Evolutionary conservation across 2,329 filamentous ascomycete species (phyloP), one percentile per base, ranked within the genome.

Genomic region (Cercospora sp.): DNA sequence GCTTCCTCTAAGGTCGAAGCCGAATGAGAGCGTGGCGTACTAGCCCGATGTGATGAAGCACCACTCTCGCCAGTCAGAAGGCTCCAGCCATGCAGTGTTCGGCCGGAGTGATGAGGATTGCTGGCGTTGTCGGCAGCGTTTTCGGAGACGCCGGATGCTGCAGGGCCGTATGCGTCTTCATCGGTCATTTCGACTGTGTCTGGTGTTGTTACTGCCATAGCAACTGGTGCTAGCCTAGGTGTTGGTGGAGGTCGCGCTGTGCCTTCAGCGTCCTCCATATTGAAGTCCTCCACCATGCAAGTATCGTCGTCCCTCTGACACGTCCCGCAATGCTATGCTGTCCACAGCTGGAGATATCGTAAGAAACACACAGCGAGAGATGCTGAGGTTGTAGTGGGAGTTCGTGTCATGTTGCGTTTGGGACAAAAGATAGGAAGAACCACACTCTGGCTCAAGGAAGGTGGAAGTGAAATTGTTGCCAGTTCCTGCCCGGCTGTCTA

Each of bases 401-500:
- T 28, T 55, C 23, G 20, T 28, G 48, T 28, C 5, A 55, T 55
- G 20, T 26, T 55, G 48, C 48, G 13, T 4, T 13, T 28, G 48
- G 48, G 13, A 55, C 23, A 8, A 16, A 30, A 55, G 23, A 55
- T 12, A n/a, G 40, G 16, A 40, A 48, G 16, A 33, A 13, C 48
- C 18, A 9, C 9, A 42, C 18, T 36, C 40, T 23, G 28, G 31
- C 16, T 55, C 20, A 31, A 18, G 23, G 53, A 64, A 65, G 28
- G 28, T 36, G 33, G 30, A 60, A 48, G 63, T 31, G 45, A 45
- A 18, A 26, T 42, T 40, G 33, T 13, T 31, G 31, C 26, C 40
- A 26, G 40, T 31, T 63, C 28, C 60, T 48, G 9, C 57, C 31
- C 31, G 18, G 7, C 10, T 33, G 20, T 33, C 68, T 61, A 66